Evolutionary conservation across 805 yeast genomes (phyloP).

Genomic region (Cyberlindnera petersonii): DNA sequence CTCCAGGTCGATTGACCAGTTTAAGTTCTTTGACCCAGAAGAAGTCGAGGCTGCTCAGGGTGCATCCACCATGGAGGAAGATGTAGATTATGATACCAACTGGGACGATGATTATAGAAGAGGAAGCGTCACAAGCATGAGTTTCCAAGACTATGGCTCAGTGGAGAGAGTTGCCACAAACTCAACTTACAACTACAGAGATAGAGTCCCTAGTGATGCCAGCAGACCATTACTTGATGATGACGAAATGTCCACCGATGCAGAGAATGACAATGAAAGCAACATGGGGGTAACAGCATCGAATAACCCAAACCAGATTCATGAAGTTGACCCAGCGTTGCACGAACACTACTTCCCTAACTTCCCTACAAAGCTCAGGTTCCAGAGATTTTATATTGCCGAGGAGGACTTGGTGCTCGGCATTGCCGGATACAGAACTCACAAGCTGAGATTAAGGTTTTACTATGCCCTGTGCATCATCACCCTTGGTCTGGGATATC

Average conservation of each 20-base stretch:
- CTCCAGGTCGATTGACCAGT: slow-evolving; percentile 40
- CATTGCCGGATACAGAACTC: slow-evolving; percentile 80
- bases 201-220: slow-evolving; percentile 36
- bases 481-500: slow-evolving; percentile 70
- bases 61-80: slow-evolving; percentile 67
- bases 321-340: slow-evolving; percentile 28
- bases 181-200: slow-evolving; percentile 34
- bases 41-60: slow-evolving; percentile 88
- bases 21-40: slow-evolving; percentile 78
- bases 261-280: slow-evolving; percentile 34
- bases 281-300: slow-evolving; percentile 26
- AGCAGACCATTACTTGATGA: slow-evolving; percentile 29
- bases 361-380: slow-evolving; percentile 41
- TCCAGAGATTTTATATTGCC: slow-evolving; percentile 86
- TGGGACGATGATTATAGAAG: slow-evolving; percentile 59
- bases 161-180: slow-evolving; percentile 25
- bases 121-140: slow-evolving; percentile 31
- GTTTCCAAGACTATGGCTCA: slow-evolving; percentile 24
- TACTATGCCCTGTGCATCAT: slow-evolving; percentile 53
- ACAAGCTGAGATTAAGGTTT: slow-evolving; percentile 38
- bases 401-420: slow-evolving; percentile 95
- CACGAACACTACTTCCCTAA: slow-evolving; percentile 44
- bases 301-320: slow-evolving; percentile 15
- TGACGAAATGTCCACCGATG: slow-evolving; percentile 29
- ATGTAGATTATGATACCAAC: slow-evolving; percentile 66